Evolutionary conservation across 192 early-diverging fungal genomes (phyloP), one percentile per base, ranked within the genome.

Genomic region (Cetraspora pellucida): DNA sequence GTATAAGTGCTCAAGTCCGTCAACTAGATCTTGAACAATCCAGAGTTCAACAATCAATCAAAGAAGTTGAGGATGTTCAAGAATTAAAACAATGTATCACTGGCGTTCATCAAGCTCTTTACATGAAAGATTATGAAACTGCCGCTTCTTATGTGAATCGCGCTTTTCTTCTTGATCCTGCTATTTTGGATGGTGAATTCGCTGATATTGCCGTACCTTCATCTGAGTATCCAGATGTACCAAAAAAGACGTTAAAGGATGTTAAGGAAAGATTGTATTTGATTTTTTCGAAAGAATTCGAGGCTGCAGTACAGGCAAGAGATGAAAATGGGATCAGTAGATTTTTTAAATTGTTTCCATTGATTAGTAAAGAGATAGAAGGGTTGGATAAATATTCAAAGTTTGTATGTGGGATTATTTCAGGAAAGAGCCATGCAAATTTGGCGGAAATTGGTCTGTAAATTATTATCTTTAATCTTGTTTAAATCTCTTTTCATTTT

Each of bases 341-440:
- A 44, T 96, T 92, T 73, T 95, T 99, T 81, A 92, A 94, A 60
- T 81, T 97, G 25, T 99, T 97, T 79, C 95, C 97, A 10, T 76
- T 93, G 45, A 85, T 97, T 10, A 90, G 93, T n/a, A 90, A 93
- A 55, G 88, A 92, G 72, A 85, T 87, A n/a, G 86, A 93, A 30
- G 97, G 97, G 17, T 81, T 99, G 63, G 95, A 97, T 82, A 90
- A 89, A 81, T 96, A 95, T 77, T 89, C 93, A 21, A 83, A 85
- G 44, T 97, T 96, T 83, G 87, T 98, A 28, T 95, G 92, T 79
- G 82, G 87, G 1, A 91, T 91, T 59, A 88, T 98, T 44, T 85
- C 87, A 43, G 88, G 92, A 68, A 88, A 94, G 66, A 89, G 90
- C 30, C 90, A 93, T n/a, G 90, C 90, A 23, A 85, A 84, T 65